Base-by-base conservation (phyloP, 1,284 basidiomycete species). In the Sanghuangporus baumii region DNA sequence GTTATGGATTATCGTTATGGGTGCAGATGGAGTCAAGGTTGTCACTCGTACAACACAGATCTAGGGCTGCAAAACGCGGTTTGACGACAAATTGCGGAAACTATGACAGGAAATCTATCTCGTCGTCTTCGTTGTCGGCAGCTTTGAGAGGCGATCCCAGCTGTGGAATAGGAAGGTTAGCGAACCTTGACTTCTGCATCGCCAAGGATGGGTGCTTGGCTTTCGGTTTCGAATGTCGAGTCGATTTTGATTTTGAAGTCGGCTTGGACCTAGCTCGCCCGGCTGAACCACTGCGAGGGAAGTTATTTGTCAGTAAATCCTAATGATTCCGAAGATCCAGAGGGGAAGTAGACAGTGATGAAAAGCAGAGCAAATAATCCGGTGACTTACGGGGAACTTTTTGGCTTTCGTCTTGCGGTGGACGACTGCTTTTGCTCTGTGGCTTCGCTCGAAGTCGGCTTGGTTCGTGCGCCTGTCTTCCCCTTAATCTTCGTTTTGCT, bases 71-170 rank as follows among this genome's bases (percentile, higher is more conserved):
- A n/a, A 18, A n/a, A 46, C 43, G 12, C 20, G 16, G 5, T 14
- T n/a, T 7, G 16, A 46, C 43, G 14, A 18, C 4, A 46, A n/a
- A 6, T n/a, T 7, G 7, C 3, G 43, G 16, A 46, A 46, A 12
- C 23, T n/a, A 50, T 34, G 58, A 68, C 55, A 74, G 66, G 57
- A 71, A 75, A 48, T 74, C 74, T 47, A 75, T 46, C 31, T 74
- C 73, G 43, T 74, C 73, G 2, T 70, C 69, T 47, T 73, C 73
- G 51, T 68, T 72, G 40, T 63, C 66, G 37, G 71, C 31, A 8
- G 20, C 61, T 38, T 65, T 71, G 5, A 63, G 54, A 40, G 40
- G 66, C 57, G 46, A 63, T 56, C 16, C 66, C 51, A 62, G 67
- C 69, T 26, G 68, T 68, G 57, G 66, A 12, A 46, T 58, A 6